Evolutionary conservation across 2,329 filamentous ascomycete species (phyloP).

Genomic region (Ophiocordyceps camponoti-floridani): DNA sequence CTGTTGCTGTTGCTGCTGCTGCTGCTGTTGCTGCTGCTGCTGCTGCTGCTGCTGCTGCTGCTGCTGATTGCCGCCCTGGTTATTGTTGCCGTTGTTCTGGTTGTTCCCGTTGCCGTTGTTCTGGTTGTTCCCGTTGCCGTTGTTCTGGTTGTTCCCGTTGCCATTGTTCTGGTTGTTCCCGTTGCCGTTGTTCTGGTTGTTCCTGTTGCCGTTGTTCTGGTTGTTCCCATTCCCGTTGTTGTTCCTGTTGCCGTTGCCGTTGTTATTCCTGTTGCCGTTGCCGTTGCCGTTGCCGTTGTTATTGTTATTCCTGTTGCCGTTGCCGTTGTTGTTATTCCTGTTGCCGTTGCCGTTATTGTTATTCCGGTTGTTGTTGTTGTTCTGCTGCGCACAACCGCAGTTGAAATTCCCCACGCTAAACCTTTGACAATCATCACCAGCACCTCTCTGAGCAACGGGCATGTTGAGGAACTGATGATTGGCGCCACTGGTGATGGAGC

Average conservation of each 20-base stretch:
- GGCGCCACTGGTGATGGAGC: slow-evolving; percentile 42
- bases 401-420: slow-evolving; percentile 28
- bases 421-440: slow-evolving; percentile 46
- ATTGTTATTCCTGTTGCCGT: slow-evolving; percentile 1
- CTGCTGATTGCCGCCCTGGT: slow-evolving; percentile 2
- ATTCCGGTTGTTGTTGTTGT: background rate
- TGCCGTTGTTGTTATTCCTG: slow-evolving; percentile 1
- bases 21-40: background rate
- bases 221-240: too few species aligned
- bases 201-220: too few species aligned
- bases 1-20: background rate
- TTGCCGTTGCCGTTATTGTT: slow-evolving; percentile 1
- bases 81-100: slow-evolving; percentile 3
- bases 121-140: slow-evolving; percentile 2
- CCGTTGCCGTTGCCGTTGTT: too few species aligned
- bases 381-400: background rate
- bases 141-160: slow-evolving; percentile 4
- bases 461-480: slow-evolving; percentile 51
- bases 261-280: background rate
- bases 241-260: background rate
- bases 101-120: slow-evolving; percentile 3
- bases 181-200: too few species aligned
- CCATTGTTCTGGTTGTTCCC: slow-evolving; percentile 1
- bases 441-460: slow-evolving; percentile 48
- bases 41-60: background rate